These are phyloP conservation scores for Asterochloris erici DNA, from an alignment of 139 green algal species.

Conservation along the genomic window DNA sequence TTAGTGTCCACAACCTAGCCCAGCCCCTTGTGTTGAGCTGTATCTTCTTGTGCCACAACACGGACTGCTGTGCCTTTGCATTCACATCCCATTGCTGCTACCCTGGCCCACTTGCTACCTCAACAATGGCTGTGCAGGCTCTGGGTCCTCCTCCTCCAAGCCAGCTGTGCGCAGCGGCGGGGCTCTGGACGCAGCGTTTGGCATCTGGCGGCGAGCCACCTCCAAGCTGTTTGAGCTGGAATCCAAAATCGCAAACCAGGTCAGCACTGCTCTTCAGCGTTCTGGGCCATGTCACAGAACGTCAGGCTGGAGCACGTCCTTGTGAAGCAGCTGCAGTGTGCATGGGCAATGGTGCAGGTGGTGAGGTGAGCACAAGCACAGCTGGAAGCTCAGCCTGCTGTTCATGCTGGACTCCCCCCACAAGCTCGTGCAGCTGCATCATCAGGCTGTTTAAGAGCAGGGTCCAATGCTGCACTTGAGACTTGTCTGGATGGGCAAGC, in stretches of 20 bases:
- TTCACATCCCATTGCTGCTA: too few species aligned
- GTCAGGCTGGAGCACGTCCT: background rate
- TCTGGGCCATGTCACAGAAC: background rate
- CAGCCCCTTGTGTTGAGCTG: background rate
- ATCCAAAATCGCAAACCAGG: constrained; percentile 48
- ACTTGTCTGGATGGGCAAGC: background rate
- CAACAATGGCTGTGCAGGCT: too few species aligned
- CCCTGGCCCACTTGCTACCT: too few species aligned
- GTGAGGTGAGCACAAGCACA: too few species aligned
- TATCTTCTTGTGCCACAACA: background rate
- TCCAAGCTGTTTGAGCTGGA: constrained; percentile 74
- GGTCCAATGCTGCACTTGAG: background rate
- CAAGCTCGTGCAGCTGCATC: background rate
- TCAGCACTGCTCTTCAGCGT: background rate
- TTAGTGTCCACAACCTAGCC: too few species aligned
- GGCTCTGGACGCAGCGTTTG: constrained; percentile 15
- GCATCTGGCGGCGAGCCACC: constrained; percentile 39
- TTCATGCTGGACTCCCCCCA: background rate
- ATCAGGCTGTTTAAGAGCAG: background rate
- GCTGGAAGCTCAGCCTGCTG: background rate
- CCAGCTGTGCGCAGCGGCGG: background rate
- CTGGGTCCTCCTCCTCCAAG: background rate
- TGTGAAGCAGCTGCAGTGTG: background rate
- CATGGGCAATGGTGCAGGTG: too few species aligned
- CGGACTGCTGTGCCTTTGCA: too few species aligned